Base-by-base conservation (phyloP, 768 basidiomycete genomes). In the Hypsizygus marmoreus region DNA sequence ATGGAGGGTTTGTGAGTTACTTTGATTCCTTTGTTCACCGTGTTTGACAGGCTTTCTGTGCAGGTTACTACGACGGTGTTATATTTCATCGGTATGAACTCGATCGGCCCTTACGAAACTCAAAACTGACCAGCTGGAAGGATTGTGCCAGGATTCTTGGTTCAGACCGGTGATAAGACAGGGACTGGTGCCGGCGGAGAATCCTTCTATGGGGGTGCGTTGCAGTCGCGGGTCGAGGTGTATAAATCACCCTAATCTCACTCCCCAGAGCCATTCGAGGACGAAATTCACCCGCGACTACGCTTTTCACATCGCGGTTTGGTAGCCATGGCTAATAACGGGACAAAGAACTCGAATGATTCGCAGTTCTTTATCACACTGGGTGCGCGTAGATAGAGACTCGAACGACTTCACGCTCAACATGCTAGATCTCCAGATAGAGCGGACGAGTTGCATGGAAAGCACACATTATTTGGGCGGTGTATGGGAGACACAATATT, bases 341-440 rank as follows among this genome's bases (percentile, higher is more conserved):
- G 93, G 8, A 75, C 76, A 22, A 91, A 88, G 65, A 79, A 95
- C 60, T 83, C 90, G 3, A 99, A 99, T 54, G 88, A 91, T 43
- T 95, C 92, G 0, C 95, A 98, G 64, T 98, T 93, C 68, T 87
- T 97, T 62, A 85, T 98, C 39, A 98, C 97, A 0, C 81, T 98
- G 0, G 88, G 93, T 91, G 53, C 39, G 64, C 59, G 10, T 5
- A 11, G 6, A 43, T 8, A 16, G 9, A 17, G 28, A 16, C 32
- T 17, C n/a, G n/a, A n/a, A n/a, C n/a, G n/a, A n/a, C n/a, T n/a
- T n/a, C n/a, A n/a, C n/a, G n/a, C n/a, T n/a, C n/a, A n/a, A n/a
- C n/a, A n/a, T n/a, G n/a, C n/a, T n/a, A n/a, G n/a, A n/a, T n/a
- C n/a, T n/a, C n/a, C 46, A 92, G 92, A 95, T 61, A 78, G 89